Evolutionary conservation across 352 stramenopile genomes (phyloP), one percentile per base, ranked within the genome.

Genomic region (Blastocystis sp.): DNA sequence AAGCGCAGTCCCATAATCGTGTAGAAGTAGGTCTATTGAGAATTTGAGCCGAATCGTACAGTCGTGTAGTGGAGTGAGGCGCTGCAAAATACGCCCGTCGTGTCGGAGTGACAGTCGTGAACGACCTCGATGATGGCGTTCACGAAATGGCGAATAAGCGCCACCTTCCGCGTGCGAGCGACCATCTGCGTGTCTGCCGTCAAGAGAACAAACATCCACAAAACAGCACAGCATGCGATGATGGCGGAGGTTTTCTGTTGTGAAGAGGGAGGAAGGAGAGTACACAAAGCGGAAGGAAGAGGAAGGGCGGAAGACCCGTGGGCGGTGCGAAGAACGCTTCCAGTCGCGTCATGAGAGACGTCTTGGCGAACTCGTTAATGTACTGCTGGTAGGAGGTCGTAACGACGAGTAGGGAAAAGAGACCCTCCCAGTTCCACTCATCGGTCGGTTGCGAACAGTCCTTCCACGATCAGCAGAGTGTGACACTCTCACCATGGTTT

Each of bases 351-450:
- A 78, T 78, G 27, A 78, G n/a, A 0, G 34, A 38, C 0, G 67
- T 42, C 32, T 78, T 78, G 14, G 42, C 67, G 24, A 78, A 78
- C 27, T 78, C 67, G 38, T 78, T 78, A 8, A 78, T 78, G 48
- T 56, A 78, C 21, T 42, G 67, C 27, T 32, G 24, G 9, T 27
- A 61, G 18, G 40, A 61, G 9, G 36, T 29, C 6, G 67, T 78
- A 27, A 59, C 38, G 46, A 78, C 36, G 16, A 78, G 67, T 9
- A 78, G 67, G 34, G 42, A 61, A 27, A 78, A 78, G 14, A 78
- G 44, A 9, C 24, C 8, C n/a, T 61, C 34, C 67, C 67, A 78
- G 38, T 78, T 40, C 67, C 67, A 78, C 11, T 57, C 34, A 18
- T 16, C 8, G 24, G n/a, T 21, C 11, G 46, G 34, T n/a, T 78